phyloP scores from a whole-genome alignment of 768 basidiomycete species.

The Lactarius deliciosus region DNA sequence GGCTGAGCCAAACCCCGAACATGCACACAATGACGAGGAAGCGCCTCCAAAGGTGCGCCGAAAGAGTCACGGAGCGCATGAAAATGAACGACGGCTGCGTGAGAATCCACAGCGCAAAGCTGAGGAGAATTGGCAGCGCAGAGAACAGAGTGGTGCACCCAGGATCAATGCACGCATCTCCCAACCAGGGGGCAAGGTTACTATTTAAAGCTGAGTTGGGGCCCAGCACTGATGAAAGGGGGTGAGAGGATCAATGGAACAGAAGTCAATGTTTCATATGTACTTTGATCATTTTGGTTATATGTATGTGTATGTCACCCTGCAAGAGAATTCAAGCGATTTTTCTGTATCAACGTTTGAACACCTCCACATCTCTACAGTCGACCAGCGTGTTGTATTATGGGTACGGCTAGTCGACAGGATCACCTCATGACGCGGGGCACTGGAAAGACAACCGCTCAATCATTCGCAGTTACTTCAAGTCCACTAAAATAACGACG shows the following conservation, averaged over 20 bases:
- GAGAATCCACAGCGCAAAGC: slow-evolving; percentile 28
- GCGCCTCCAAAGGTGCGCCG: slow-evolving; percentile 25
- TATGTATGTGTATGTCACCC: neutral
- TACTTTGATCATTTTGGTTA: neutral
- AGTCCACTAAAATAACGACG: neutral
- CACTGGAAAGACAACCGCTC: neutral
- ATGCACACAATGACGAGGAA: slow-evolving; percentile 25
- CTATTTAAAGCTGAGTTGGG: slow-evolving; percentile 35
- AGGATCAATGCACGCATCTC: slow-evolving; percentile 50
- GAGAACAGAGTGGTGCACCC: slow-evolving; percentile 10
- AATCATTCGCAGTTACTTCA: neutral
- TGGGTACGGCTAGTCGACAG: neutral
- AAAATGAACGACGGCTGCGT: slow-evolving; percentile 27
- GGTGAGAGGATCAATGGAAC: neutral
- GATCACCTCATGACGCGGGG: neutral
- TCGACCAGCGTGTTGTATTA: neutral
- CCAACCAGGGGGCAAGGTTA: slow-evolving; percentile 53
- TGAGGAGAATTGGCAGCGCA: slow-evolving; percentile 27
- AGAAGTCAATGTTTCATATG: neutral
- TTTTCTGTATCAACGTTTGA: neutral
- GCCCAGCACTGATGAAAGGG: neutral
- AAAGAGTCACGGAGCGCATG: slow-evolving; percentile 23
- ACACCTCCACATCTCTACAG: too few relatives aligned
- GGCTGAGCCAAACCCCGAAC: slow-evolving; percentile 15
- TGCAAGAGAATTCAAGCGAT: neutral